Evolutionary conservation across 164 flowering plant genomes (phyloP).

Genomic region (Nelumbo lutea): DNA sequence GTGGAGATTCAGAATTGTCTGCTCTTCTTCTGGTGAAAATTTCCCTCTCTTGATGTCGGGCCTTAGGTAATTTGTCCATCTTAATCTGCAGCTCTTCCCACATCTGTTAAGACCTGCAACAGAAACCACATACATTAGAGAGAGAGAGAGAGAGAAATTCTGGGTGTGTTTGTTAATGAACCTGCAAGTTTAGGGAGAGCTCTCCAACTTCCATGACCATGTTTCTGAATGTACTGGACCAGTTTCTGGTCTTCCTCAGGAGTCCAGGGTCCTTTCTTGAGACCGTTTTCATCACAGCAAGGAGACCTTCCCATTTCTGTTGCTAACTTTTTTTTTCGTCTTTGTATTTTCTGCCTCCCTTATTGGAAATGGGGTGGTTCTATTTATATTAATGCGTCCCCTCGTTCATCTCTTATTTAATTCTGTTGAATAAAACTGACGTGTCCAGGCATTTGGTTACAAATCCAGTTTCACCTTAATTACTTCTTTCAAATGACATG

Average conservation of each 20-base stretch:
- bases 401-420: not conserved
- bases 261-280: constrained; percentile 73
- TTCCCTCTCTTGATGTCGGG: constrained; percentile 77
- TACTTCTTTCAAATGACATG: constrained; percentile 14
- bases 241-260: constrained; percentile 61
- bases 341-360: constrained; percentile 27
- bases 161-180: not conserved
- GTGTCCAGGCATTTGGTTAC: constrained; percentile 23
- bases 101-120: constrained; percentile 61
- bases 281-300: constrained; percentile 56
- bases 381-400: constrained; percentile 19
- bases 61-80: constrained; percentile 71
- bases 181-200: constrained; percentile 74
- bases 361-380: constrained; percentile 13
- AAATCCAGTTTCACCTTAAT: constrained; percentile 4
- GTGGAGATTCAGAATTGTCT: constrained; percentile 66
- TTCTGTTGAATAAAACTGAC: constrained; percentile 7
- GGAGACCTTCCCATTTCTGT: constrained; percentile 55
- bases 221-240: constrained; percentile 38
- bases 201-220: constrained; percentile 70
- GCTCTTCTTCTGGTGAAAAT: constrained; percentile 60
- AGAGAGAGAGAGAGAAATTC: no score
- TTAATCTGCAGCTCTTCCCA: constrained; percentile 69
- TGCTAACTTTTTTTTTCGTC: not conserved
- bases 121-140: not conserved